These are phyloP conservation scores for Penicillium pancosmium DNA, from an alignment of 495 filamentous ascomycete species.

Conservation along the genomic window DNA sequence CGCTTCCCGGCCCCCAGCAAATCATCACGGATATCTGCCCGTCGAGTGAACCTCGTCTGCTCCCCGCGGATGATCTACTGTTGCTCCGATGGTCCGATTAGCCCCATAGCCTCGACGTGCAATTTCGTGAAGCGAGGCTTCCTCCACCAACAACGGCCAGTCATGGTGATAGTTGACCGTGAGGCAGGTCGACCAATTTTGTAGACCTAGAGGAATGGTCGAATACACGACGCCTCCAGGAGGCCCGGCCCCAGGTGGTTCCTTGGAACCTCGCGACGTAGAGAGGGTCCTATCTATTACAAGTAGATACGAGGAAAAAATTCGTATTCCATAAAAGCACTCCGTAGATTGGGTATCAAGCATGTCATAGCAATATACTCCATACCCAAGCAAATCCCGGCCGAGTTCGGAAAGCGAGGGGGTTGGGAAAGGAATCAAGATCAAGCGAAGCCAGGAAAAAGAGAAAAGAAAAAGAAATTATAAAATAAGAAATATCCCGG, in stretches of 20 bases:
- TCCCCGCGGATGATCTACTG: constrained; percentile 29
- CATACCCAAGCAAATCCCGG: constrained; percentile 4
- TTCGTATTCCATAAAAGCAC: not conserved
- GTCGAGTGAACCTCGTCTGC: constrained; percentile 14
- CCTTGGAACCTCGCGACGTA: not conserved
- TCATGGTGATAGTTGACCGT: constrained; percentile 20
- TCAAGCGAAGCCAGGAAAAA: constrained; percentile 11
- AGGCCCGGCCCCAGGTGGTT: constrained; percentile 1
- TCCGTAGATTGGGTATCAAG: constrained; percentile 11
- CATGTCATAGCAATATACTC: not conserved
- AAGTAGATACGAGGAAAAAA: not conserved
- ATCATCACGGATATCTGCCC: constrained; percentile 19
- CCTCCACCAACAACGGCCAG: constrained; percentile 16
- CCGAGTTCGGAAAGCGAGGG: not conserved
- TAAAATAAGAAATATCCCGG: constrained; percentile 4
- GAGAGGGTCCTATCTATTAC: not conserved
- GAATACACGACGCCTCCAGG: constrained; percentile 6
- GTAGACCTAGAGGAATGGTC: not conserved
- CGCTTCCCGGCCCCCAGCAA: constrained; percentile 37
- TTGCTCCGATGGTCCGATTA: constrained; percentile 1
- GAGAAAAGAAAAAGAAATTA: constrained; percentile 6
- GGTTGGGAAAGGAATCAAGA: constrained; percentile 4
- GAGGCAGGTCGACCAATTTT: constrained; percentile 6
- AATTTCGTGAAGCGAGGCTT: constrained; percentile 1
- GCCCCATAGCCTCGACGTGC: not conserved